phyloP scores from a whole-genome alignment of 2,329 filamentous ascomycete species.

The Pseudophaeomoniella oleicola region DNA sequence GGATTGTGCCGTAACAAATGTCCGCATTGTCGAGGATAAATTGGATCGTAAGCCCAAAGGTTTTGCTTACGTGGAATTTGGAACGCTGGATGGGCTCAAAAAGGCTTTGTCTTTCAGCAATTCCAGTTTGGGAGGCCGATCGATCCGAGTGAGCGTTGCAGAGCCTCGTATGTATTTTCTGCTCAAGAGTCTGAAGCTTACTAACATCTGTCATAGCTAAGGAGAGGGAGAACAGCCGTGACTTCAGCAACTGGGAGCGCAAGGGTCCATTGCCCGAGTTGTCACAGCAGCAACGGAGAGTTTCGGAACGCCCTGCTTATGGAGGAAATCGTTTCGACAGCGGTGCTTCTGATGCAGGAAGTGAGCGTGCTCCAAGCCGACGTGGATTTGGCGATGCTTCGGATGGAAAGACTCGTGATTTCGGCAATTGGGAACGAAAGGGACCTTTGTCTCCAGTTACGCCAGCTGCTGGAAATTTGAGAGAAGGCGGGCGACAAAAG shows the following conservation, averaged over 20 bases:
- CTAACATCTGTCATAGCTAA: slow-evolving; percentile 51
- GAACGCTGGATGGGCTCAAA: slow-evolving; percentile 73
- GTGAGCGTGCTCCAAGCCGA: slow-evolving; percentile 51
- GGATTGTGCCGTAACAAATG: slow-evolving; percentile 72
- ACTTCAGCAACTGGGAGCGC: slow-evolving; percentile 81
- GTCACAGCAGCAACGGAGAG: slow-evolving; percentile 40
- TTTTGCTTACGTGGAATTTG: slow-evolving; percentile 95
- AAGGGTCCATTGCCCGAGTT: slow-evolving; percentile 76
- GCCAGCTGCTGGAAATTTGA: slow-evolving; percentile 21
- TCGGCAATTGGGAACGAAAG: slow-evolving; percentile 87
- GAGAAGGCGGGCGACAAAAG: slow-evolving; percentile 45
- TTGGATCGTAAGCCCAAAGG: slow-evolving; percentile 89
- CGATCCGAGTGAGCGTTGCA: slow-evolving; percentile 85
- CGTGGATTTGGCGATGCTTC: slow-evolving; percentile 55
- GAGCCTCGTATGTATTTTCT: slow-evolving; percentile 69
- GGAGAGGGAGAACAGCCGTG: slow-evolving; percentile 66
- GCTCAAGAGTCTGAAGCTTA: not conserved
- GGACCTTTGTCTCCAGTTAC: slow-evolving; percentile 68
- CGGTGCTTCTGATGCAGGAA: slow-evolving; percentile 34
- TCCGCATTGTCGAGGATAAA: slow-evolving; percentile 94
- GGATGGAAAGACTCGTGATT: slow-evolving; percentile 66
- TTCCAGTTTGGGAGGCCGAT: slow-evolving; percentile 69
- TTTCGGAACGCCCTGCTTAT: slow-evolving; percentile 40
- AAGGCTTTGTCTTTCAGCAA: slow-evolving; percentile 76
- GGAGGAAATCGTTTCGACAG: slow-evolving; percentile 25